Evolutionary conservation across 2,329 filamentous ascomycete species (phyloP).

Genomic region (Fusarium sp.): DNA sequence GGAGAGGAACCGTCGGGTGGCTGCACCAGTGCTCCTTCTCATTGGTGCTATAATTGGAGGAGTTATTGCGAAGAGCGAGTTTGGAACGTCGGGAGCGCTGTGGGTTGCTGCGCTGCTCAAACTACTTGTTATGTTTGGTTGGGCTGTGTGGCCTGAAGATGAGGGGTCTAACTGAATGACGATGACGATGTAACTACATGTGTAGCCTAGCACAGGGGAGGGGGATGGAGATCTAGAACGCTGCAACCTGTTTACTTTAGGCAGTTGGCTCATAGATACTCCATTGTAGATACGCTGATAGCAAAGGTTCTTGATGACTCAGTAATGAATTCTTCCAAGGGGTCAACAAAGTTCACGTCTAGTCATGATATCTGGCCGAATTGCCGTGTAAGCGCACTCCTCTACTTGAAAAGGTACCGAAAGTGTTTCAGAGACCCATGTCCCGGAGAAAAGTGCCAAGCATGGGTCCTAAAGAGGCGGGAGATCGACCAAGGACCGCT

Average conservation of each 20-base stretch:
- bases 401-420: neutral
- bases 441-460: neutral
- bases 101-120: slow-evolving; percentile 72
- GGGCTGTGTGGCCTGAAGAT: slow-evolving; percentile 71
- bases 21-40: slow-evolving; percentile 62
- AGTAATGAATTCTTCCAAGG: neutral
- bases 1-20: slow-evolving; percentile 64
- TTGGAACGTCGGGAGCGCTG: slow-evolving; percentile 65
- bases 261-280: neutral
- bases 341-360: neutral
- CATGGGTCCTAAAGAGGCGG: slow-evolving; percentile 2
- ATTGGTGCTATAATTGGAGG: slow-evolving; percentile 64
- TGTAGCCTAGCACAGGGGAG: neutral
- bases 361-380: neutral
- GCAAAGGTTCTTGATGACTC: neutral
- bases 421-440: neutral
- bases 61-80: slow-evolving; percentile 58
- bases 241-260: slow-evolving; percentile 4
- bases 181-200: neutral
- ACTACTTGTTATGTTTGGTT: slow-evolving; percentile 65
- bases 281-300: neutral
- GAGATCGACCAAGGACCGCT: neutral
- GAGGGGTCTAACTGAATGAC: slow-evolving; percentile 27
- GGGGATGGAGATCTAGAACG: neutral
- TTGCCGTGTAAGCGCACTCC: neutral